Evolutionary conservation across 2,329 filamentous ascomycete genomes (phyloP).

Genomic region (Fusarium siculi): DNA sequence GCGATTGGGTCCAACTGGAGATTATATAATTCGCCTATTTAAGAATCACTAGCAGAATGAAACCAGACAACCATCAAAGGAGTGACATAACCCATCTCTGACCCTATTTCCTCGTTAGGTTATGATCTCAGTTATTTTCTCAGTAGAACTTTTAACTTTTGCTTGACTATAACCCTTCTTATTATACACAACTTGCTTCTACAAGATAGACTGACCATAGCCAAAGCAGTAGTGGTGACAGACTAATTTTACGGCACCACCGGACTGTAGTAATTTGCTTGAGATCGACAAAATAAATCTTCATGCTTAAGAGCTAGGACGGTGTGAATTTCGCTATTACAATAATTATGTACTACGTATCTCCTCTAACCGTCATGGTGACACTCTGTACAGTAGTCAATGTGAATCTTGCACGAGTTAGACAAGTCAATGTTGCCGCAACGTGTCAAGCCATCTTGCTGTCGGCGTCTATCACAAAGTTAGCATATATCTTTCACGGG

Average conservation of each 20-base stretch:
- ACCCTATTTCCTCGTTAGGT: too few relatives aligned
- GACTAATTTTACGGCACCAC: too few relatives aligned
- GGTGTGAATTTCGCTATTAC: background rate
- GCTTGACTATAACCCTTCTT: too few relatives aligned
- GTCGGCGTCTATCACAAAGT: background rate
- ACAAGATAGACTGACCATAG: too few relatives aligned
- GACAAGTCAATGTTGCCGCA: slow-evolving; percentile 16
- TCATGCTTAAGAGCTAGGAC: too few relatives aligned
- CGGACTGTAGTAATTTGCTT: too few relatives aligned
- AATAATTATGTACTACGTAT: rapidly evolving
- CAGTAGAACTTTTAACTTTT: too few relatives aligned
- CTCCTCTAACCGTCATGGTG: background rate
- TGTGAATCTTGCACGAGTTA: slow-evolving; percentile 12
- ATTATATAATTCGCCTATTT: background rate
- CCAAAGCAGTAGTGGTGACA: too few relatives aligned
- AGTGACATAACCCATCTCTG: too few relatives aligned
- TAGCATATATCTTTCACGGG: background rate
- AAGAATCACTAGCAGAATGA: background rate
- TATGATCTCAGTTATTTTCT: too few relatives aligned
- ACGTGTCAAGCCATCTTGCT: background rate
- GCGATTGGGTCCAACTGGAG: background rate
- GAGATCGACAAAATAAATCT: too few relatives aligned
- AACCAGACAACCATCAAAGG: background rate
- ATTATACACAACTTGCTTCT: too few relatives aligned
- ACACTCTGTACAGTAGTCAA: slow-evolving; percentile 3